Evolutionary conservation across 2,329 filamentous ascomycete species (phyloP).

Genomic region (Cryoendolithus antarcticus): DNA sequence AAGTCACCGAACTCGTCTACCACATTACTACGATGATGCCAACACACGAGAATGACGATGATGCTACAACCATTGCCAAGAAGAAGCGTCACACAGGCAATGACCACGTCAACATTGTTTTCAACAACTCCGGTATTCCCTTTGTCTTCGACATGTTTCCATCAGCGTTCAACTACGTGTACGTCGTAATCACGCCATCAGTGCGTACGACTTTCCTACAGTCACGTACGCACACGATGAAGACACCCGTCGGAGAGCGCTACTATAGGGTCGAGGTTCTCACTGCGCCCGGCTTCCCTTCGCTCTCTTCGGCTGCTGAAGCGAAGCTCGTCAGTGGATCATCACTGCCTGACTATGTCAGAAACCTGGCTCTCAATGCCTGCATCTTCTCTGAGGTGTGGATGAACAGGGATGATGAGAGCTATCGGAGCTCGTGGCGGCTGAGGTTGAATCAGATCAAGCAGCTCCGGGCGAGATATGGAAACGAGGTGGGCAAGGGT

Average conservation of each 20-base stretch:
- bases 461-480: constrained; percentile 55
- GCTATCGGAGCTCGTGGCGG: constrained; percentile 82
- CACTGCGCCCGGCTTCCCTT: constrained; percentile 77
- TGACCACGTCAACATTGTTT: constrained; percentile 95
- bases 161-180: constrained; percentile 91
- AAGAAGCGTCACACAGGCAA: constrained; percentile 97
- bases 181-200: constrained; percentile 88
- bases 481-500: neutral
- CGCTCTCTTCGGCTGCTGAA: constrained; percentile 79
- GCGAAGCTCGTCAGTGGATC: constrained; percentile 78
- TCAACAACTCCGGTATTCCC: constrained; percentile 81
- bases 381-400: constrained; percentile 91
- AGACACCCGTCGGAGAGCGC: constrained; percentile 22
- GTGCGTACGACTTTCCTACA: constrained; percentile 66
- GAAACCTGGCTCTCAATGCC: constrained; percentile 81
- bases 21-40: constrained; percentile 98
- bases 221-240: constrained; percentile 37
- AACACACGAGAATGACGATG: constrained; percentile 63
- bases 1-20: constrained; percentile 89
- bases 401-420: constrained; percentile 52
- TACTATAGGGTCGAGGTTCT: constrained; percentile 89
- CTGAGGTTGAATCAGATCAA: constrained; percentile 76
- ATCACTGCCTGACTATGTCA: constrained; percentile 72
- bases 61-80: constrained; percentile 36
- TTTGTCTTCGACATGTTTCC: constrained; percentile 78